A percentile compares a stretch with the other conserved stretches of the same genome.
Evolutionary conservation across 2,329 filamentous ascomycete genomes (phyloP).

Genomic region (Trichoderma sp.): DNA sequence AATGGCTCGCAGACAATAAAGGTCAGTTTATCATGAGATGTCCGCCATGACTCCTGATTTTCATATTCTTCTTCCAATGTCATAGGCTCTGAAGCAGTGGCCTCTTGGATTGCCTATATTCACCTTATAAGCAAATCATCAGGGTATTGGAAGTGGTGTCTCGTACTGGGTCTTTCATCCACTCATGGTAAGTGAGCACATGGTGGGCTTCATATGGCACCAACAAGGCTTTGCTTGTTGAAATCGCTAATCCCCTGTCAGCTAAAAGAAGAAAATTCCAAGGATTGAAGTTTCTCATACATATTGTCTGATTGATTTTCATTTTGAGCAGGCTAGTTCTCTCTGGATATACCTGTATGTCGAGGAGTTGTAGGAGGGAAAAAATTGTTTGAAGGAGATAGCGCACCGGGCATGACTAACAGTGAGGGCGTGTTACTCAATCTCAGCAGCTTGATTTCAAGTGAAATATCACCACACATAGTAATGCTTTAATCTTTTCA

Average conservation of each 20-base stretch:
- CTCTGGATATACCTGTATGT: background rate
- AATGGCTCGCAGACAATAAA: slow-evolving; percentile 74
- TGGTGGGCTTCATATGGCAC: slow-evolving; percentile 83
- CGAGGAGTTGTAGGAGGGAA: background rate
- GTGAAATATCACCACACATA: background rate
- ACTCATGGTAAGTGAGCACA: slow-evolving; percentile 78
- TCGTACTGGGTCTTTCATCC: slow-evolving; percentile 79
- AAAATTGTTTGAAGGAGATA: background rate
- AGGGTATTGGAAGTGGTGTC: background rate
- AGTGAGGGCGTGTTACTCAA: background rate
- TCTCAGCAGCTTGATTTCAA: background rate
- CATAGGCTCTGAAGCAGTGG: slow-evolving; percentile 84
- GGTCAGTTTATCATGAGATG: slow-evolving; percentile 80
- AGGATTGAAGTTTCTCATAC: slow-evolving; percentile 27
- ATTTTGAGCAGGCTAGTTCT: slow-evolving; percentile 31
- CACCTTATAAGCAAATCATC: background rate
- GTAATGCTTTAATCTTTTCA: background rate
- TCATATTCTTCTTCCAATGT: slow-evolving; percentile 77
- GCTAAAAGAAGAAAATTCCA: background rate
- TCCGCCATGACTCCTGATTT: slow-evolving; percentile 87
- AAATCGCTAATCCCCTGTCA: slow-evolving; percentile 55
- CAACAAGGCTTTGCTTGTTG: slow-evolving; percentile 64
- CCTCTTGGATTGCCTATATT: slow-evolving; percentile 67
- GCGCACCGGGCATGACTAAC: background rate
- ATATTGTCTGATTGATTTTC: slow-evolving; percentile 45